These are phyloP conservation scores for Lepidium sativum DNA, from an alignment of 345 rosid species.

Conservation along the genomic window DNA sequence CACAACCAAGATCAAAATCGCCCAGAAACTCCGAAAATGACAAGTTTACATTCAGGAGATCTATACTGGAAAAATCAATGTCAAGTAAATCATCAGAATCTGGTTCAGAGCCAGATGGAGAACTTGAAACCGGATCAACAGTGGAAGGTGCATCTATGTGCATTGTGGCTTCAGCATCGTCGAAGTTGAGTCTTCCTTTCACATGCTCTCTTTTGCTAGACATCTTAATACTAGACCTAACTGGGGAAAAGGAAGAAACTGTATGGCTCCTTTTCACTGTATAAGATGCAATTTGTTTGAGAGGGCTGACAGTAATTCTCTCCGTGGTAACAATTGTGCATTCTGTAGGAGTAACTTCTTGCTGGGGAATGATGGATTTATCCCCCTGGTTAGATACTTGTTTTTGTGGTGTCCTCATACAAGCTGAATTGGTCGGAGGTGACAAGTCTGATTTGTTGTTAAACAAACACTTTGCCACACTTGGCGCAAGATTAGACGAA, in stretches of 20 bases:
- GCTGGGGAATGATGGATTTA: slow-evolving; percentile 32
- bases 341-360: slow-evolving; percentile 46
- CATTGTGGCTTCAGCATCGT: slow-evolving; percentile 42
- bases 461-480: slow-evolving; percentile 71
- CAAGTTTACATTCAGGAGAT: slow-evolving; percentile 59
- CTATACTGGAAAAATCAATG: slow-evolving; percentile 62
- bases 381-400: slow-evolving; percentile 24
- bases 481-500: slow-evolving; percentile 28
- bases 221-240: slow-evolving; percentile 32
- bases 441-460: slow-evolving; percentile 36
- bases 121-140: slow-evolving; percentile 17
- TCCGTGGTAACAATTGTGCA: slow-evolving; percentile 63
- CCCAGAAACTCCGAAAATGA: slow-evolving; percentile 60
- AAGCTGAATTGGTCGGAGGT: slow-evolving; percentile 41
- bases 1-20: slow-evolving; percentile 61
- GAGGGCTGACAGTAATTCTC: slow-evolving; percentile 67
- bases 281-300: slow-evolving; percentile 48
- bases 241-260: slow-evolving; percentile 66
- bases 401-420: slow-evolving; percentile 57
- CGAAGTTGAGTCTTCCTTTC: slow-evolving; percentile 85
- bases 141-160: slow-evolving; percentile 27
- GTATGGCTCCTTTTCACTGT: slow-evolving; percentile 65
- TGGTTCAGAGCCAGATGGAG: slow-evolving; percentile 62
- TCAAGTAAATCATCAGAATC: slow-evolving; percentile 50
- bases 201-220: slow-evolving; percentile 54